Evolutionary conservation across 495 filamentous ascomycete genomes (phyloP), one percentile per base, ranked within the genome.

Genomic region (Aspergillus bertholletiae): DNA sequence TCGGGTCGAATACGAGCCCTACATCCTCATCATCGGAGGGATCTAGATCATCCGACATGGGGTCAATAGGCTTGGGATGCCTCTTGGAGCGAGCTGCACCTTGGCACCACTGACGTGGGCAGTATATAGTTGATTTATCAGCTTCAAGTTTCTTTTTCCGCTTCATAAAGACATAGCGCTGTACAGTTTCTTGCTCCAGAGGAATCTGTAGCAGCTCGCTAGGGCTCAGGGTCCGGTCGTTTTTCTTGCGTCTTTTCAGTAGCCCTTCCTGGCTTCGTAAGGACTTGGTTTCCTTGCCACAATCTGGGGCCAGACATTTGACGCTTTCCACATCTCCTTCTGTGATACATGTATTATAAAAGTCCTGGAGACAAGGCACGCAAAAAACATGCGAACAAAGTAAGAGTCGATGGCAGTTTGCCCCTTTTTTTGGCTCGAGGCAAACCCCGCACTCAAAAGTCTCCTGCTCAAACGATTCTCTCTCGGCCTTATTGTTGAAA

Each of bases 381-480:
- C 94, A 98, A 62, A 97, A 98, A 26, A 98, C 91, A 62, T 98
- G 94, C 0, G 81, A 84, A 66, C 94, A 98, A 28, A 83, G 81
- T 18, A 85, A 65, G 65, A 97, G 78, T 5, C 80, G 80, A 70
- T 97, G 87, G 68, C 94, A 97, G 22, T 76, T 81, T 0, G 73
- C 59, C 4, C 94, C 94, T 68, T 96, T 97, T 66, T 97, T 97
- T 0, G 92, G 91, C 66, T 97, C 92, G 34, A 95, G 74, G 66
- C 94, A 98, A 11, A 98, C 83, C 0, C 87, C 89, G 61, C 94
- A 98, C 40, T 94, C 85, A 60, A 92, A 97, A 0, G 91, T 96
- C 51, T 84, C 88, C 51, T 84, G 81, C 54, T 92, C 86, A 57
- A 97, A 98, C 13, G 81, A 83, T 21, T 84, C 80, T 15, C 80